A percentile compares a stretch with the other conserved stretches of the same genome.
Conservation (phyloP, 1,139 yeast species). For the Zygosaccharomyces sapae region DNA sequence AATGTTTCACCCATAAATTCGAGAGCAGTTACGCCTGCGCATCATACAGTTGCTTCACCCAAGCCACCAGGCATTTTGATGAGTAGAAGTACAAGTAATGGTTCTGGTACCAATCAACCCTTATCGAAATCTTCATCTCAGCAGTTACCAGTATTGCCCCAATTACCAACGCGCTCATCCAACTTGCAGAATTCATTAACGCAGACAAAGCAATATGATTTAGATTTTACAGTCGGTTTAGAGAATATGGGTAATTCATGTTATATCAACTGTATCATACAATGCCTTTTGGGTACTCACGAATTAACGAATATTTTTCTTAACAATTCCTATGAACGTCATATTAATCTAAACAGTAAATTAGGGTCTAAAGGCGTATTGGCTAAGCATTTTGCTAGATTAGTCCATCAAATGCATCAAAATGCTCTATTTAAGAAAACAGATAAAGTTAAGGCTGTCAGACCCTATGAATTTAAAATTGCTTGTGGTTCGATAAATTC, state of each 20-base stretch:
- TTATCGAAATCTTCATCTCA: slow-evolving; percentile 15
- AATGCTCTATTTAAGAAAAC: slow-evolving; percentile 14
- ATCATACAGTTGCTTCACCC: slow-evolving; percentile 10
- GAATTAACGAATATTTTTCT: slow-evolving; percentile 47
- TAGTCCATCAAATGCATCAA: slow-evolving; percentile 56
- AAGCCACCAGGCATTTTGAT: slow-evolving; percentile 9
- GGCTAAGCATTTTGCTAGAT: slow-evolving; percentile 66
- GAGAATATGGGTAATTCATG: slow-evolving; percentile 87
- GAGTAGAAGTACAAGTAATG: slow-evolving; percentile 7
- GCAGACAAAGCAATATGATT: slow-evolving; percentile 15
- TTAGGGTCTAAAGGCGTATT: slow-evolving; percentile 81
- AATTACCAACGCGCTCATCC: slow-evolving; percentile 16
- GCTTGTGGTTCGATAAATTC: slow-evolving; percentile 68
- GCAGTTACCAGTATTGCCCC: slow-evolving; percentile 22
- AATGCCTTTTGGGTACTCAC: slow-evolving; percentile 62
- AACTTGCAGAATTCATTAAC: slow-evolving; percentile 3
- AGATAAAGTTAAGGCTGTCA: slow-evolving; percentile 43
- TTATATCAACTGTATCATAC: slow-evolving; percentile 87
- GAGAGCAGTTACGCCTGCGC: slow-evolving; percentile 11
- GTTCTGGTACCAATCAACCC: neutral
- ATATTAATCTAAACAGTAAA: slow-evolving; percentile 69
- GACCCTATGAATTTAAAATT: slow-evolving; percentile 49
- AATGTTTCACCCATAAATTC: slow-evolving; percentile 15
- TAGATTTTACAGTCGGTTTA: slow-evolving; percentile 53
- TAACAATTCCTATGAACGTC: slow-evolving; percentile 58